Evolutionary conservation across 2,329 filamentous ascomycete genomes (phyloP), one percentile per base, ranked within the genome.

Genomic region (Fusarium miscanthi): DNA sequence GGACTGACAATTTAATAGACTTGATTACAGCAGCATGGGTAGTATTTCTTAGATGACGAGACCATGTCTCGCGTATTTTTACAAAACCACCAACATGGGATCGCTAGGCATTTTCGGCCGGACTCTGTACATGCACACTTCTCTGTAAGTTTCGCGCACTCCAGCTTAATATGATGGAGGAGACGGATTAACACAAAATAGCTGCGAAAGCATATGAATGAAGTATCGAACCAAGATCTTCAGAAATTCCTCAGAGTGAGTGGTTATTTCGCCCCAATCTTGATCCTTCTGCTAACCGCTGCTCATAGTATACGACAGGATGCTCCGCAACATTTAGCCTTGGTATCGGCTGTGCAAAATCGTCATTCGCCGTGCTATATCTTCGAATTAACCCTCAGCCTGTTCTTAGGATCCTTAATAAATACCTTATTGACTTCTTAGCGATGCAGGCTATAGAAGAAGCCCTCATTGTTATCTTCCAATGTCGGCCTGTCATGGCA

Each of bases 331-430:
- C 74, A 2, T 81, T 79, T 41, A 81, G 78, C 48, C 71, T 75
- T 52, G 77, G 79, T 8, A 66, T 81, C 8, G 60, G 73, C 10
- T 59, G 77, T 8, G 79, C 79, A 19, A 80, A 81, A 52, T 77
- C 78, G 16, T 80, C 78, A 3, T 80, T 81, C 31, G 79, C 80
- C 5, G 66, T 80, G 3, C 67, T 81, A 10, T 81, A 80, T 63
- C 48, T 81, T 13, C 76, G 78, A 48, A 78, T 81, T 45, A 77
- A 79, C 21, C 76, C 78, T 1, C 71, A 75, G 5, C 69, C 68
- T 38, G 48, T 53, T 14, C 75, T 80, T 7, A 59, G 63, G 11
- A 61, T 78, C 7, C 56, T 80, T 14, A 81, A 81, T 42, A 80
- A 79, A 52, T 27, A 61, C 14, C 45, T 81, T 23, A 59, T 79